These are phyloP conservation scores for Sarocladiaceae sp. DNA, from an alignment of 2,329 filamentous ascomycete genomes.

Conservation along the genomic window DNA sequence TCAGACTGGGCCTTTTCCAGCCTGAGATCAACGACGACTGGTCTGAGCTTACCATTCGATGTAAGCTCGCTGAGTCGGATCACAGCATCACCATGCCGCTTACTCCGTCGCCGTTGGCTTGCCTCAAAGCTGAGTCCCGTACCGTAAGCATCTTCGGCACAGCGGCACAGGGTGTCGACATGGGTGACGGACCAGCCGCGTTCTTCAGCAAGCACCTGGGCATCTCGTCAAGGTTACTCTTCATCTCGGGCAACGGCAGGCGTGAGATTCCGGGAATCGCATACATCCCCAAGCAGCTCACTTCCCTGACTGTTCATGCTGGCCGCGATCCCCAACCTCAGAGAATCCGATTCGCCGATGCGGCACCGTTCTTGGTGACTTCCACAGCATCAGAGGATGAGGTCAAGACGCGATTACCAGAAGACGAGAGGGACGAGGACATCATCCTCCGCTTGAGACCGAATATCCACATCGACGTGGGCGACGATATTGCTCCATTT, in stretches of 20 bases:
- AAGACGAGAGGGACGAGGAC: slow-evolving; percentile 11
- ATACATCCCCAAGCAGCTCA: slow-evolving; percentile 12
- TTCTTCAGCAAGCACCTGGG: slow-evolving; percentile 17
- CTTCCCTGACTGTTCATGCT: slow-evolving; percentile 11
- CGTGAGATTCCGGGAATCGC: slow-evolving; percentile 15
- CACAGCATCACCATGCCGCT: slow-evolving; percentile 13
- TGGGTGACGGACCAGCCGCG: slow-evolving; percentile 14
- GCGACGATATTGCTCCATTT: slow-evolving; percentile 7
- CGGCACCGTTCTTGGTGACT: slow-evolving; percentile 15
- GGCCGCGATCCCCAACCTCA: slow-evolving; percentile 12
- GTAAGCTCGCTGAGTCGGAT: slow-evolving; percentile 11
- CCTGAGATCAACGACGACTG: slow-evolving; percentile 15
- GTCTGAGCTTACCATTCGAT: slow-evolving; percentile 14
- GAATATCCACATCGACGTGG: slow-evolving; percentile 16
- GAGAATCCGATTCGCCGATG: slow-evolving; percentile 15
- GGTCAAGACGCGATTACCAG: slow-evolving; percentile 11
- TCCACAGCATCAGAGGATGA: slow-evolving; percentile 15
- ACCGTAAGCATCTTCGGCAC: slow-evolving; percentile 16
- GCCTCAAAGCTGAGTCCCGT: slow-evolving; percentile 11
- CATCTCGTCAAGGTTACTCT: slow-evolving; percentile 12
- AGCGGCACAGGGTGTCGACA: slow-evolving; percentile 13
- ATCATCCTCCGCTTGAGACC: slow-evolving; percentile 14
- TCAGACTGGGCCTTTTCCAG: slow-evolving; percentile 14
- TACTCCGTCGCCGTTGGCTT: slow-evolving; percentile 14
- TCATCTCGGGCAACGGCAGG: slow-evolving; percentile 13